phyloP scores from a whole-genome alignment of 805 yeast species.

The Starmerella tilneyi region DNA sequence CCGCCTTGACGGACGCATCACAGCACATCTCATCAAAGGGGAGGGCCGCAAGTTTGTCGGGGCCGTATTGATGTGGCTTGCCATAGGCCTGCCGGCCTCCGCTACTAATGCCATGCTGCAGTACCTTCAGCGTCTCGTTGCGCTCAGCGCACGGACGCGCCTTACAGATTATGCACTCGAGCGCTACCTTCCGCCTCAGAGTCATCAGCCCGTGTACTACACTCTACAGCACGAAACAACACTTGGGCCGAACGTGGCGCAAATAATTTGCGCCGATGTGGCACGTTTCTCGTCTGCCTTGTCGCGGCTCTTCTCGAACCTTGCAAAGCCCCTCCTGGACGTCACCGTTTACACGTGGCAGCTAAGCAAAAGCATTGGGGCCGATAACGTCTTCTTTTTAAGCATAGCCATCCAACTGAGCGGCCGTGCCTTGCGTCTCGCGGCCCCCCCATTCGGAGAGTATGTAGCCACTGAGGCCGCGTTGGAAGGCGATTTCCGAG shows the following conservation, averaged over 20 bases:
- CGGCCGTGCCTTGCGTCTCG: slow-evolving; percentile 56
- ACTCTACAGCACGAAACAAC: slow-evolving; percentile 50
- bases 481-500: slow-evolving; percentile 74
- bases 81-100: slow-evolving; percentile 78
- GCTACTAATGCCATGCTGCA: slow-evolving; percentile 58
- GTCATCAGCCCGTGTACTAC: slow-evolving; percentile 53
- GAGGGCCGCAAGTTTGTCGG: slow-evolving; percentile 53
- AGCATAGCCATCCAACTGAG: slow-evolving; percentile 76
- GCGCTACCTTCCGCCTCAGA: slow-evolving; percentile 42
- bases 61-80: slow-evolving; percentile 65
- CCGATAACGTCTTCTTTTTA: slow-evolving; percentile 59
- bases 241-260: slow-evolving; percentile 60
- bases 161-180: slow-evolving; percentile 56
- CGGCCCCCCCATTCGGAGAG: slow-evolving; percentile 85
- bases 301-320: slow-evolving; percentile 67
- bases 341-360: slow-evolving; percentile 70
- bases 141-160: slow-evolving; percentile 44
- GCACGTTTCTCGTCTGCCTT: slow-evolving; percentile 61
- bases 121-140: slow-evolving; percentile 33
- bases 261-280: slow-evolving; percentile 70
- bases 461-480: slow-evolving; percentile 64
- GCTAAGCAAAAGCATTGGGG: slow-evolving; percentile 45
- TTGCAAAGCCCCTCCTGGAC: slow-evolving; percentile 75
- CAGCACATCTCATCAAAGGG: slow-evolving; percentile 68
- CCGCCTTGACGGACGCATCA: slow-evolving; percentile 72